These are phyloP conservation scores for Fusarium xylarioides DNA, from an alignment of 2,329 filamentous ascomycete genomes.

Conservation along the genomic window DNA sequence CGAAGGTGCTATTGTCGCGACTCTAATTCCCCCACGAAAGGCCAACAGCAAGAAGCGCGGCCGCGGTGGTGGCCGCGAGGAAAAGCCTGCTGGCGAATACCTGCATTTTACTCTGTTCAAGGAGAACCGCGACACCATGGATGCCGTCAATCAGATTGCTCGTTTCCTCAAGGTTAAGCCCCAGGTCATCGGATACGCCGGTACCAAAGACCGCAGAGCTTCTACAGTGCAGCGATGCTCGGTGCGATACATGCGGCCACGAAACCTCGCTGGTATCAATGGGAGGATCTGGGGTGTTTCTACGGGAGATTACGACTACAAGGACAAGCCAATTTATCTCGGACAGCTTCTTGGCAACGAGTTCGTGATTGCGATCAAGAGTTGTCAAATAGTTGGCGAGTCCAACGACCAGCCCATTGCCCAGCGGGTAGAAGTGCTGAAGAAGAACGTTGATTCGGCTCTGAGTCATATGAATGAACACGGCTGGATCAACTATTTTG, in stretches of 20 bases:
- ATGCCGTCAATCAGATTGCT: constrained; percentile 80
- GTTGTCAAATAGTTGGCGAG: constrained; percentile 71
- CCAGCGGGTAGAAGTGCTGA: constrained; percentile 46
- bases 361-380: constrained; percentile 90
- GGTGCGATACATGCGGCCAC: constrained; percentile 59
- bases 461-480: constrained; percentile 73
- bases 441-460: constrained; percentile 60
- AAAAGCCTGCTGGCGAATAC: constrained; percentile 71
- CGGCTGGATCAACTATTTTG: constrained; percentile 98
- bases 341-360: constrained; percentile 90
- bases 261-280: constrained; percentile 73
- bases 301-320: constrained; percentile 85
- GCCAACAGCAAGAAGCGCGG: constrained; percentile 43
- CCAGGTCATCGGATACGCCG: constrained; percentile 78
- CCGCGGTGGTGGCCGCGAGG: constrained; percentile 38
- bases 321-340: constrained; percentile 75
- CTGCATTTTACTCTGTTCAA: constrained; percentile 94
- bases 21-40: constrained; percentile 63
- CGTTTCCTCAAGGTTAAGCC: constrained; percentile 77
- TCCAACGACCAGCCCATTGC: constrained; percentile 35
- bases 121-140: constrained; percentile 97
- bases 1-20: constrained; percentile 70
- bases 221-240: constrained; percentile 87
- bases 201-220: constrained; percentile 89
- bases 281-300: constrained; percentile 68